Conservation (phyloP, 768 basidiomycete species). For the Sarcodon aspratus region DNA sequence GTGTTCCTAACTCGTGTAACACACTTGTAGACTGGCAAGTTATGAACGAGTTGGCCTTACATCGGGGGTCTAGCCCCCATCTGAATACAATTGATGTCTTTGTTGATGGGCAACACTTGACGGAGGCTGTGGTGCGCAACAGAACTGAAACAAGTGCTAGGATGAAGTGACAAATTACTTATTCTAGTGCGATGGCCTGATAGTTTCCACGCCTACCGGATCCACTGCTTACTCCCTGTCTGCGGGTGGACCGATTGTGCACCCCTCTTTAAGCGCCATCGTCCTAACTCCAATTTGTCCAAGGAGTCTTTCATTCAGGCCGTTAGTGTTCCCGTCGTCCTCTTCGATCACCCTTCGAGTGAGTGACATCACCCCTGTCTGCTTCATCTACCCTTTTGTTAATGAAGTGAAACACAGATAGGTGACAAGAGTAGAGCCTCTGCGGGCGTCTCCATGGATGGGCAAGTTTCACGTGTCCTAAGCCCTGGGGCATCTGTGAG, state of each 20-base stretch:
- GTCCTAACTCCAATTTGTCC: constrained; percentile 96
- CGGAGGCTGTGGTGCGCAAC: constrained; percentile 80
- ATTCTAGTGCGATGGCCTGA: constrained; percentile 79
- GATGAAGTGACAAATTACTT: constrained; percentile 5
- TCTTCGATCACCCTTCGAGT: constrained; percentile 68
- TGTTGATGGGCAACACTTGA: constrained; percentile 90
- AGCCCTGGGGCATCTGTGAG: constrained; percentile 79
- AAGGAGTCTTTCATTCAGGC: constrained; percentile 83
- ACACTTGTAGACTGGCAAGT: constrained; percentile 75
- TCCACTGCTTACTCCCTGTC: constrained; percentile 95
- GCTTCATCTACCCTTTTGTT: not conserved
- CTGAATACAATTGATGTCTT: constrained; percentile 89
- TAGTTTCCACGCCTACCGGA: constrained; percentile 92
- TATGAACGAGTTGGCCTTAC: constrained; percentile 93
- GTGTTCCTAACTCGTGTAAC: constrained; percentile 1
- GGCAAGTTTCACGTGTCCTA: constrained; percentile 72
- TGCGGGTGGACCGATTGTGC: constrained; percentile 92
- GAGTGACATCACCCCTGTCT: constrained; percentile 14
- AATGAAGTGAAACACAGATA: constrained; percentile 37
- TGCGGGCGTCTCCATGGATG: constrained; percentile 90
- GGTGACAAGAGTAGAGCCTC: constrained; percentile 77
- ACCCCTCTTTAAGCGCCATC: constrained; percentile 81
- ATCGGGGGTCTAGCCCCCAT: constrained; percentile 86
- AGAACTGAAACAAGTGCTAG: constrained; percentile 2
- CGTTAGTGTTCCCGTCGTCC: constrained; percentile 80